phyloP scores from a whole-genome alignment of 768 basidiomycete species.

The Sporobolomyces pararoseus region DNA sequence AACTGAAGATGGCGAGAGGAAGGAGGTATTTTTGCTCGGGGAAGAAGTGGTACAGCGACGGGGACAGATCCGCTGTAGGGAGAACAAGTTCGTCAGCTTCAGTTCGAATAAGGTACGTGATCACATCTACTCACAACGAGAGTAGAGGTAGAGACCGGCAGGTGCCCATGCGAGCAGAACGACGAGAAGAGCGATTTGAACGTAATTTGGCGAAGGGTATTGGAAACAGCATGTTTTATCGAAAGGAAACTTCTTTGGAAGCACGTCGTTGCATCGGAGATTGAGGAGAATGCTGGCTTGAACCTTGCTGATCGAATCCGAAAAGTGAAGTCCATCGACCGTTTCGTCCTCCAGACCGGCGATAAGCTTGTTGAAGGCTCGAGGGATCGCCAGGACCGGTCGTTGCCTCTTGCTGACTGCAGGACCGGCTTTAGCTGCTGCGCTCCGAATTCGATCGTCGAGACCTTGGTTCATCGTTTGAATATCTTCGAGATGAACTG shows the following conservation, averaged over 20 bases:
- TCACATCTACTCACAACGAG: conserved; percentile 46
- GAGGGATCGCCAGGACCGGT: conserved; percentile 60
- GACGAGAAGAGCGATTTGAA: conserved; percentile 59
- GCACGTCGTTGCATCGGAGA: conserved; percentile 68
- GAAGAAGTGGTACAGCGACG: conserved; percentile 43
- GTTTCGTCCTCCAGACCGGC: conserved; percentile 59
- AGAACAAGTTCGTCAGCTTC: background rate
- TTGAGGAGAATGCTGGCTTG: conserved; percentile 79
- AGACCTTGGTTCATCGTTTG: conserved; percentile 89
- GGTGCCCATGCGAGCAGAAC: conserved; percentile 58
- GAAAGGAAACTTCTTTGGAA: conserved; percentile 59
- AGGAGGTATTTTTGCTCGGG: conserved; percentile 51
- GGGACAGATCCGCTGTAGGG: conserved; percentile 36
- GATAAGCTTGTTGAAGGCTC: conserved; percentile 72
- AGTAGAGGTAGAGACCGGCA: conserved; percentile 51
- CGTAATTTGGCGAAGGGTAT: conserved; percentile 64
- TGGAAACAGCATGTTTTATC: conserved; percentile 75
- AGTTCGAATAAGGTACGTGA: background rate
- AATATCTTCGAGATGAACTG: conserved; percentile 72
- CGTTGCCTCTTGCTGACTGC: conserved; percentile 12
- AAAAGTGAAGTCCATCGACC: conserved; percentile 79
- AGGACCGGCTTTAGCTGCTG: conserved; percentile 6
- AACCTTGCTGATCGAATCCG: conserved; percentile 58
- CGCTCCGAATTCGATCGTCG: conserved; percentile 56
- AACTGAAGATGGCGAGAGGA: conserved; percentile 62